Evolutionary conservation across 371 early-diverging fungal genomes (phyloP).

Genomic region (Saksenaea oblongispora): DNA sequence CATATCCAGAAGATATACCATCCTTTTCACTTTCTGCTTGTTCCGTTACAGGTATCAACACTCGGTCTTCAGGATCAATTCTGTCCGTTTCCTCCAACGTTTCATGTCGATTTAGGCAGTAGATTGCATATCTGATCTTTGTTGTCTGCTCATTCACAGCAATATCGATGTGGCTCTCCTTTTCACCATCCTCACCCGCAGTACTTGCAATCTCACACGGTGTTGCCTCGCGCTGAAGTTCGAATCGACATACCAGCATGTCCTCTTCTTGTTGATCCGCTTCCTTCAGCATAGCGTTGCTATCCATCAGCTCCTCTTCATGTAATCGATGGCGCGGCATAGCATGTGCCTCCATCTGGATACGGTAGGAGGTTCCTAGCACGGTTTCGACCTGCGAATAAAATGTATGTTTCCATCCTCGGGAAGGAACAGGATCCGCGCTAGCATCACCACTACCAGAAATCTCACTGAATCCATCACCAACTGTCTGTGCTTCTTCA

Average conservation of each 20-base stretch:
- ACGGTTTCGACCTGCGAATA: constrained; percentile 37
- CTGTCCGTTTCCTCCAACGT: constrained; percentile 18
- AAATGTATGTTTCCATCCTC: constrained; percentile 24
- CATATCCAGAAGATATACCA: constrained; percentile 22
- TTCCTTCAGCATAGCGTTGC: neutral
- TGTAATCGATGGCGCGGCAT: constrained; percentile 24
- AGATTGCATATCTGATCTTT: constrained; percentile 44
- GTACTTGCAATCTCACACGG: neutral
- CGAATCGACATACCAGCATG: constrained; percentile 39
- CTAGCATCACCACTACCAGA: neutral
- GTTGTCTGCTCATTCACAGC: constrained; percentile 10
- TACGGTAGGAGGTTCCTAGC: constrained; percentile 34
- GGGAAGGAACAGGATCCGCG: neutral
- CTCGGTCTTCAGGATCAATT: constrained; percentile 44
- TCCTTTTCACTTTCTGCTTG: constrained; percentile 24
- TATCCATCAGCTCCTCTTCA: neutral
- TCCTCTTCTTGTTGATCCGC: constrained; percentile 13
- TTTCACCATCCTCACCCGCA: constrained; percentile 7
- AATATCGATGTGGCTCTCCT: neutral
- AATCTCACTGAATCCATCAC: neutral
- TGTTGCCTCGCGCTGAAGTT: constrained; percentile 31
- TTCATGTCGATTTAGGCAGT: constrained; percentile 43
- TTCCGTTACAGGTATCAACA: constrained; percentile 41
- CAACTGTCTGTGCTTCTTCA: neutral
- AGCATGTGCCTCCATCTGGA: constrained; percentile 39